These are phyloP conservation scores for Thielaviopsis ethacetica DNA, from an alignment of 2,329 filamentous ascomycete species.

Conservation along the genomic window DNA sequence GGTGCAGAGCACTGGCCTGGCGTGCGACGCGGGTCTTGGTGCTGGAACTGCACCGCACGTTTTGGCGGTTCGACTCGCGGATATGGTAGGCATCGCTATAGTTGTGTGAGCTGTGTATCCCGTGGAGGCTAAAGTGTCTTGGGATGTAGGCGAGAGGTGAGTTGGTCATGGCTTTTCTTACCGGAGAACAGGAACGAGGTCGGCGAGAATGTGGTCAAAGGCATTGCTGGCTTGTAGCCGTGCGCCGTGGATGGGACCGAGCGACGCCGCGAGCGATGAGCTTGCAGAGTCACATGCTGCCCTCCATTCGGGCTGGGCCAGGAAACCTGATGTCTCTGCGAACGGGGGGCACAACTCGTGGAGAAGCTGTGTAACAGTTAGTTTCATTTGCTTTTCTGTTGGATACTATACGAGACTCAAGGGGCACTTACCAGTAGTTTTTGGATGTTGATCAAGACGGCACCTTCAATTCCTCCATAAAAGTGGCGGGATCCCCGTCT, in stretches of 20 bases:
- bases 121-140: too few species aligned
- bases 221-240: conserved; percentile 17
- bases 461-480: conserved; percentile 20
- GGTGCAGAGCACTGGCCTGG: conserved; percentile 17
- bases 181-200: conserved; percentile 14
- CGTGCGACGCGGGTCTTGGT: conserved; percentile 15
- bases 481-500: conserved; percentile 23
- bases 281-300: conserved; percentile 13
- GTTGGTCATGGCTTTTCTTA: neutral
- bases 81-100: conserved; percentile 17
- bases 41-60: conserved; percentile 18
- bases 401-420: neutral
- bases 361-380: conserved; percentile 1
- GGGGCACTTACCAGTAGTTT: conserved; percentile 20
- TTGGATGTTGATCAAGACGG: conserved; percentile 23
- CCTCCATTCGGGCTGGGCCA: conserved; percentile 22
- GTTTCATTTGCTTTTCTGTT: neutral
- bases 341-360: conserved; percentile 4
- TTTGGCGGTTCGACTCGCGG: conserved; percentile 17
- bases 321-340: conserved; percentile 20
- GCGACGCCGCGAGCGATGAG: neutral
- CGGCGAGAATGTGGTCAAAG: conserved; percentile 21
- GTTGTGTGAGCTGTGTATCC: too few species aligned
- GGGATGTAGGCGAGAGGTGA: neutral
- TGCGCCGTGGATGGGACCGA: neutral